These are phyloP conservation scores for Amauroascus niger DNA, from an alignment of 2,329 filamentous ascomycete species.

Conservation along the genomic window DNA sequence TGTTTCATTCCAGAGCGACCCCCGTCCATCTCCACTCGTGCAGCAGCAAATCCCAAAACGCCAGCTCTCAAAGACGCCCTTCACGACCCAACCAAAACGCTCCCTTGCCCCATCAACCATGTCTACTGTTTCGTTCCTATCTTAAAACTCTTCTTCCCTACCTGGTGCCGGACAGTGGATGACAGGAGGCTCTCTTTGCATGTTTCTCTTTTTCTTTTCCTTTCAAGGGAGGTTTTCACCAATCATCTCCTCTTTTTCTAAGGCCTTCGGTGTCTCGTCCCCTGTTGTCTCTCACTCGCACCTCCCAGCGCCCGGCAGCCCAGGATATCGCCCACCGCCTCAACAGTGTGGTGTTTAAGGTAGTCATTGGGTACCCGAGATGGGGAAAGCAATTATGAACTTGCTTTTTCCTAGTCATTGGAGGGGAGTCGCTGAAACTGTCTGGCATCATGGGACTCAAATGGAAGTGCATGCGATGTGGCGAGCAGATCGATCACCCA, in stretches of 20 bases:
- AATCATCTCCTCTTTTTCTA: neutral
- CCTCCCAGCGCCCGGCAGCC: slow-evolving; percentile 3
- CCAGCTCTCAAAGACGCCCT: slow-evolving; percentile 6
- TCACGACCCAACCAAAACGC: slow-evolving; percentile 8
- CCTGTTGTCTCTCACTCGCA: neutral
- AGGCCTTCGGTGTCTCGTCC: neutral
- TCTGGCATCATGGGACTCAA: neutral
- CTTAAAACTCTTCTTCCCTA: neutral
- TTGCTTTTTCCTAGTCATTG: neutral
- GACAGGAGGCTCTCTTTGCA: neutral
- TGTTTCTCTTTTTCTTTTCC: too few relatives aligned
- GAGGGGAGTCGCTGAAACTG: neutral
- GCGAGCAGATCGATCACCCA: neutral
- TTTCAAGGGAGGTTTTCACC: neutral
- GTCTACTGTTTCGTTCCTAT: neutral
- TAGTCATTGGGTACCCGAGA: slow-evolving; percentile 4
- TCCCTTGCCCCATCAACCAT: neutral
- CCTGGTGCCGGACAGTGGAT: neutral
- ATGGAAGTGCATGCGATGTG: neutral
- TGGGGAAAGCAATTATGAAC: neutral
- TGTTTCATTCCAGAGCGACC: neutral
- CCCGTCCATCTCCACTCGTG: neutral
- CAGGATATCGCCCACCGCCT: neutral
- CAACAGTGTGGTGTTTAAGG: slow-evolving; percentile 1
- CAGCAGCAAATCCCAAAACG: slow-evolving; percentile 4